phyloP scores from a whole-genome alignment of 1,284 basidiomycete genomes.

The Pisolithus thermaeus region DNA sequence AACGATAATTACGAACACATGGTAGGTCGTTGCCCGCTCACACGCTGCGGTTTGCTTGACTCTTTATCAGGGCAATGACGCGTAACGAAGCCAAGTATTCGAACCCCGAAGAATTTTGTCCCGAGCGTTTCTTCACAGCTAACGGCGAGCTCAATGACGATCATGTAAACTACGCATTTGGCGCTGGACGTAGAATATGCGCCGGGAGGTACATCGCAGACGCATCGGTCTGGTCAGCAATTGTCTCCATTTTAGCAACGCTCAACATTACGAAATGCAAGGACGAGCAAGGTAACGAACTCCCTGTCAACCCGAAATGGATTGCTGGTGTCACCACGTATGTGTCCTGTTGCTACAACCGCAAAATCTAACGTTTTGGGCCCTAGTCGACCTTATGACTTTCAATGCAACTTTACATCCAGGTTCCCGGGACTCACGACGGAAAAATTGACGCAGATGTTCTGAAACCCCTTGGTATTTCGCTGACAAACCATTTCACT shows the following conservation, averaged over 20 bases:
- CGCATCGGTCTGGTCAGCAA: conserved; percentile 28
- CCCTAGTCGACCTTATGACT: conserved; percentile 19
- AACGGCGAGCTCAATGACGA: conserved; percentile 19
- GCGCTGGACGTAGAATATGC: conserved; percentile 27
- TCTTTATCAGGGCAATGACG: conserved; percentile 19
- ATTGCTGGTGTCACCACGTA: conserved; percentile 25
- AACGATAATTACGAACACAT: conserved; percentile 25
- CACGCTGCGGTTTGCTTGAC: not conserved
- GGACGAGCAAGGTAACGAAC: conserved; percentile 23
- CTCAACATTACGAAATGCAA: conserved; percentile 24
- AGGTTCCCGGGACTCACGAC: conserved; percentile 15
- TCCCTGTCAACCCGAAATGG: conserved; percentile 22
- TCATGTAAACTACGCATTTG: conserved; percentile 16
- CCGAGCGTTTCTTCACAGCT: conserved; percentile 22
- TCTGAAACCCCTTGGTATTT: conserved; percentile 6
- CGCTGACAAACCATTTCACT: not conserved
- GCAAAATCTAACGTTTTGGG: not conserved
- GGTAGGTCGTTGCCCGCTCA: conserved; percentile 8
- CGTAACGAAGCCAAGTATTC: conserved; percentile 26
- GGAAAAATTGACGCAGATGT: conserved; percentile 17
- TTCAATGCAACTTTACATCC: conserved; percentile 22
- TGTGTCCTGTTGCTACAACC: not conserved
- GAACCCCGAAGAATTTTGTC: conserved; percentile 21
- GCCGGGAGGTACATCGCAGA: conserved; percentile 29
- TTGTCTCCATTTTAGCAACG: conserved; percentile 25